Evolutionary conservation across 495 filamentous ascomycete genomes (phyloP), one percentile per base, ranked within the genome.

Genomic region (Penicillium paxilli): DNA sequence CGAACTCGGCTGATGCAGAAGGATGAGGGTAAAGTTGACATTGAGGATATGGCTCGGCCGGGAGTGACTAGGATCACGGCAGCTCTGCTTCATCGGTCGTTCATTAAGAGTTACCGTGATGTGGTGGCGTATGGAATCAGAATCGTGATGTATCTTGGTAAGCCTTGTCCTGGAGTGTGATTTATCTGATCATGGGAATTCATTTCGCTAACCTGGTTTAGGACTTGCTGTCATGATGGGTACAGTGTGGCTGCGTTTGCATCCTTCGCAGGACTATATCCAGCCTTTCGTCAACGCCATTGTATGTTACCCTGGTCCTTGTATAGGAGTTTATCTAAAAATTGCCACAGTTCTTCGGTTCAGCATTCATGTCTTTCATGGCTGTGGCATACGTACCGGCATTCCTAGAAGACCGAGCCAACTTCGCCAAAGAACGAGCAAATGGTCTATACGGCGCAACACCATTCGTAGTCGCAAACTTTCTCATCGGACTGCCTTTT

Each of bases 311-410:
- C n/a, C 24, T 16, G 19, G 22, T n/a, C n/a, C 7, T 17, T n/a
- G 44, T 32, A 19, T 23, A 11, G 4, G 40, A 20, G 2, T 9
- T 3, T 4, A 26, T 53, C 33, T 54, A 21, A 49, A 50, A 55
- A 49, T 40, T 24, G 17, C 12, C 12, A 19, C 16, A 78, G 71
- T 87, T 89, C 81, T 92, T 89, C 66, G 88, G 90, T 14, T 84
- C 80, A 0, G 90, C 89, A 0, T 94, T 94, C 75, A 91, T 94
- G 88, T 89, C 85, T 30, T 94, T 94, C 78, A 94, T 94, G 90
- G 90, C 90, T 1, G 87, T 90, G 0, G 90, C 89, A 6, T 93
- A 92, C 64, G 85, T 90, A 7, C 90, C 90, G 0, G 79, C 87
- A n/a, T 94, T 81, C 73, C 75, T 94, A 10, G 90, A 94, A 70